Percentiles rank a stretch among this genome's conserved stretches.
Conservation (phyloP, 129 eudicot species). For the Saussurea involucrata region DNA sequence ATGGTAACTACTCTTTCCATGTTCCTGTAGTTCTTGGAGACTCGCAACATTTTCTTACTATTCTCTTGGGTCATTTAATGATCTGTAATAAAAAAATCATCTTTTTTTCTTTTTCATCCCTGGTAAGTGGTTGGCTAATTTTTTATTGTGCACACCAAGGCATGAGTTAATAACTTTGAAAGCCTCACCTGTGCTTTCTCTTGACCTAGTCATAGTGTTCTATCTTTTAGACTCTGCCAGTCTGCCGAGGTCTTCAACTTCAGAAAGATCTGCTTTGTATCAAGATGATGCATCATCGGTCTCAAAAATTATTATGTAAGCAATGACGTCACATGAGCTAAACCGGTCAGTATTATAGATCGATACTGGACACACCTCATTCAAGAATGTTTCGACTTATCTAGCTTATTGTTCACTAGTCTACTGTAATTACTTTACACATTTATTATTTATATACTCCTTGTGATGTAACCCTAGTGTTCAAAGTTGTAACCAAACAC, state of each 20-base stretch:
- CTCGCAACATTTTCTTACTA: neutral
- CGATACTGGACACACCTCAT: neutral
- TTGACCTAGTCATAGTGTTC: too few species aligned
- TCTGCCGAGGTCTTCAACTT: too few species aligned
- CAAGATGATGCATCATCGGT: neutral
- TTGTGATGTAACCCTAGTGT: neutral
- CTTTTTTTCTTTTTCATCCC: neutral
- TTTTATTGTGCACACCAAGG: too few species aligned
- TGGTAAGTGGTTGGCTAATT: neutral
- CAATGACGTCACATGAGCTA: neutral
- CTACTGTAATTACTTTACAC: neutral
- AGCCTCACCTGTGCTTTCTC: too few species aligned
- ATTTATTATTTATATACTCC: neutral
- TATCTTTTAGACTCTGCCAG: too few species aligned
- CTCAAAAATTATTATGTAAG: neutral
- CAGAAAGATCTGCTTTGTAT: too few species aligned
- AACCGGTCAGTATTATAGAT: neutral
- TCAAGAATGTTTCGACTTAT: neutral
- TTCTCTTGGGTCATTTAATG: neutral
- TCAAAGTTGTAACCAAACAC: neutral
- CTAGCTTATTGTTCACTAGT: neutral
- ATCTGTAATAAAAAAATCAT: too few species aligned
- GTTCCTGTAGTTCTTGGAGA: neutral
- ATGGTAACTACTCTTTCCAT: neutral
- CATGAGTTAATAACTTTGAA: too few species aligned